Evolutionary conservation across 768 basidiomycete genomes (phyloP).

Genomic region (Rhizopogon salebrosus): DNA sequence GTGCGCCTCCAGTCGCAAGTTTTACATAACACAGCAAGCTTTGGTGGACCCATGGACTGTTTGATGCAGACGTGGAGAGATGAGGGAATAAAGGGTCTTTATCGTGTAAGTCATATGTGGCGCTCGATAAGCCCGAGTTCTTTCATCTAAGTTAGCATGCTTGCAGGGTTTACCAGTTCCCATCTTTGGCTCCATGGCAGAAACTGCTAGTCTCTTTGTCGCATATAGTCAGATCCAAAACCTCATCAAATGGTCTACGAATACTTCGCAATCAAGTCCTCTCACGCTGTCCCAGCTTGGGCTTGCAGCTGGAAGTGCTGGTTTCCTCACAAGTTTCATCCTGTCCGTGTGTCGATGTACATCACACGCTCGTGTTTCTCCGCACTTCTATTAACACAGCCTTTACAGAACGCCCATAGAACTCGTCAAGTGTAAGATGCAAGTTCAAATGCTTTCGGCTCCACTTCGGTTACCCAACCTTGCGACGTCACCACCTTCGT

Average conservation of each 20-base stretch:
- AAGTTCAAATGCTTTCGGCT: conserved; percentile 70
- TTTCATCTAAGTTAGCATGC: conserved; percentile 1
- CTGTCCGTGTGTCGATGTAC: conserved; percentile 44
- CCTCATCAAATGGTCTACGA: conserved; percentile 37
- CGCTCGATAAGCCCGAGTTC: background rate
- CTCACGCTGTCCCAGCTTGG: conserved; percentile 62
- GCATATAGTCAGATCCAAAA: conserved; percentile 71
- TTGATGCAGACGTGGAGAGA: conserved; percentile 51
- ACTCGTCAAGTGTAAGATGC: conserved; percentile 93
- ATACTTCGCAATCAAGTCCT: conserved; percentile 19
- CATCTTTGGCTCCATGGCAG: conserved; percentile 81
- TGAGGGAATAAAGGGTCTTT: conserved; percentile 54
- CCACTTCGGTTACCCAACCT: conserved; percentile 12
- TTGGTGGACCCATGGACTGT: conserved; percentile 57
- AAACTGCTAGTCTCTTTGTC: conserved; percentile 82
- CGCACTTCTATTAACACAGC: conserved; percentile 1
- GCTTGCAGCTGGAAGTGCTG: conserved; percentile 75
- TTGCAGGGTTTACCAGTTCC: conserved; percentile 79
- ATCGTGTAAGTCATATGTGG: conserved; percentile 33
- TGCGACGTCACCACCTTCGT: conserved; percentile 11
- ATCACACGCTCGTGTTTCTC: background rate
- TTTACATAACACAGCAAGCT: conserved; percentile 55
- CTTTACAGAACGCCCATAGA: conserved; percentile 79
- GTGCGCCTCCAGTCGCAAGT: conserved; percentile 89
- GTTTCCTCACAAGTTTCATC: conserved; percentile 75